Evolutionary conservation across 768 basidiomycete species (phyloP).

Genomic region (Lactarius tabidus): DNA sequence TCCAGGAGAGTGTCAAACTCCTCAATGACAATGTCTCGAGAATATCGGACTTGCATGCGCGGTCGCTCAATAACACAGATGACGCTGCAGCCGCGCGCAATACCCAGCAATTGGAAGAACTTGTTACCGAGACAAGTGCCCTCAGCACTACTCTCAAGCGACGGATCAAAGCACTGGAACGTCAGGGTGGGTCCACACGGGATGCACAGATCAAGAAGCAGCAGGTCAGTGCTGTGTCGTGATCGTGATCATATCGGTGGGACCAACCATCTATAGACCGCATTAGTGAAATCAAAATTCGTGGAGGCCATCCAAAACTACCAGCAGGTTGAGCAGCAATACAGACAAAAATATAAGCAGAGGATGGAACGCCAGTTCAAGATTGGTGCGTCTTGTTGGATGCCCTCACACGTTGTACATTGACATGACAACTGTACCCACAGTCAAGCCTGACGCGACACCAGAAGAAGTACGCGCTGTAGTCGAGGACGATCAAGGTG

Average conservation of each 20-base stretch:
- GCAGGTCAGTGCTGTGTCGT: conserved; percentile 34
- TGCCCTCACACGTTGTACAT: neutral
- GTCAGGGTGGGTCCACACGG: conserved; percentile 36
- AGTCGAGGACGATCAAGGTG: conserved; percentile 58
- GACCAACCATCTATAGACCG: conserved; percentile 39
- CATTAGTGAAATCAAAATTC: conserved; percentile 62
- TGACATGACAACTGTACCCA: neutral
- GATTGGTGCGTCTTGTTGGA: conserved; percentile 50
- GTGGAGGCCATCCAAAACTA: conserved; percentile 74
- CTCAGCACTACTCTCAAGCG: conserved; percentile 55
- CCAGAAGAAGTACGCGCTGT: conserved; percentile 70
- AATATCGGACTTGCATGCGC: conserved; percentile 48
- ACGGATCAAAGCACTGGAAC: conserved; percentile 55
- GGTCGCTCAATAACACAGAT: conserved; percentile 47
- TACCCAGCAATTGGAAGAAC: conserved; percentile 48
- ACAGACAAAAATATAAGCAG: conserved; percentile 57
- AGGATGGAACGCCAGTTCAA: conserved; percentile 72
- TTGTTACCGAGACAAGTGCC: conserved; percentile 56
- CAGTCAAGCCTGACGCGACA: conserved; percentile 86
- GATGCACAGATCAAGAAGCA: conserved; percentile 47
- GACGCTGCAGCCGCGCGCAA: conserved; percentile 42
- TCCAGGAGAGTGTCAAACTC: conserved; percentile 43
- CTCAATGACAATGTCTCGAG: conserved; percentile 45
- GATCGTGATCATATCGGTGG: neutral
- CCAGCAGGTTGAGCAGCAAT: conserved; percentile 70